phyloP scores from a whole-genome alignment of 495 filamentous ascomycete genomes.

The Niebla homalea region DNA sequence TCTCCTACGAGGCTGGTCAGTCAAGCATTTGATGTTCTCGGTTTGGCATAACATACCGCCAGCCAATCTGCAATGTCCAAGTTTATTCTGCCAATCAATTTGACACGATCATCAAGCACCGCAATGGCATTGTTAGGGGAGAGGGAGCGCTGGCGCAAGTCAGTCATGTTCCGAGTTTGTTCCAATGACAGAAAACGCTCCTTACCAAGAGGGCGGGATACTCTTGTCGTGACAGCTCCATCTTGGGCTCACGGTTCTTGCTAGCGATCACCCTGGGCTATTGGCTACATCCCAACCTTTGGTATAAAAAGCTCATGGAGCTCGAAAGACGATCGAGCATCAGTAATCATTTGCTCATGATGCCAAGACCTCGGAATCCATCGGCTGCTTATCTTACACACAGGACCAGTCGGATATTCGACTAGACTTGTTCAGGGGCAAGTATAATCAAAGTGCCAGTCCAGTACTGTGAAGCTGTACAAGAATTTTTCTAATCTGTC shows the following conservation, averaged over 20 bases:
- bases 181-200: not conserved
- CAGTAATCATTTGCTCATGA: too few relatives aligned
- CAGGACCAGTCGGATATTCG: too few relatives aligned
- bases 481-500: too few relatives aligned
- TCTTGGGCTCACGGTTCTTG: conserved; percentile 16
- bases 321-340: too few relatives aligned
- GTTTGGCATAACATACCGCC: conserved; percentile 47
- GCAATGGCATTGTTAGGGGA: conserved; percentile 75
- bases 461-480: too few relatives aligned
- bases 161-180: not conserved
- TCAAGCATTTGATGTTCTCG: not conserved
- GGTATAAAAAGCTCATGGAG: too few relatives aligned
- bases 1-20: conserved; percentile 48
- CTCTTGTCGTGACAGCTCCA: conserved; percentile 81
- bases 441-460: too few relatives aligned
- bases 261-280: too few relatives aligned
- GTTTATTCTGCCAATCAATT: conserved; percentile 77
- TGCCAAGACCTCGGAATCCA: too few relatives aligned
- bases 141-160: conserved; percentile 51
- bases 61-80: conserved; percentile 91
- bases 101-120: conserved; percentile 76
- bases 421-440: too few relatives aligned
- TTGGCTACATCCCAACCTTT: too few relatives aligned
- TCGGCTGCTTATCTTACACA: too few relatives aligned
- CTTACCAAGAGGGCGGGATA: conserved; percentile 94